phyloP scores from a whole-genome alignment of 176 grass and related monocot species.

The Saccharum officinarum region DNA sequence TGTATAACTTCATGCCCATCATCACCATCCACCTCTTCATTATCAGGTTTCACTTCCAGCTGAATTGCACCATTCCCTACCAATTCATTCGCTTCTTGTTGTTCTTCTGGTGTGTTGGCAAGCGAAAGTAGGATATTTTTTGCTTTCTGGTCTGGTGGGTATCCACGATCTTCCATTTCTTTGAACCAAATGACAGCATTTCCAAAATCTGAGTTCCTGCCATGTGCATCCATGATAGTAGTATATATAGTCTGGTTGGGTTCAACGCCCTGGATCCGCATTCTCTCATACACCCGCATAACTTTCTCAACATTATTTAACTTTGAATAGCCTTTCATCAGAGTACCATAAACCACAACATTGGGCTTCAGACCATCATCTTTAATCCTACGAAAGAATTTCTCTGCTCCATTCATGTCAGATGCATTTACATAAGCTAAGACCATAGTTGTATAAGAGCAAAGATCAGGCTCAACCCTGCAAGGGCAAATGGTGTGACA shows the following conservation, averaged over 20 bases:
- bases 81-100: conserved; percentile 73
- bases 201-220: conserved; percentile 86
- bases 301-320: conserved; percentile 80
- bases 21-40: conserved; percentile 27
- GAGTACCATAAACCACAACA: conserved; percentile 83
- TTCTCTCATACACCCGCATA: conserved; percentile 86
- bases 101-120: conserved; percentile 66
- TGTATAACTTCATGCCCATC: conserved; percentile 22
- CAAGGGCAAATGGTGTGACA: conserved; percentile 14
- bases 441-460: conserved; percentile 91
- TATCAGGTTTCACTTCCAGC: conserved; percentile 37
- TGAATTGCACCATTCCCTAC: conserved; percentile 49
- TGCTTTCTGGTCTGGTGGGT: conserved; percentile 76
- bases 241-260: conserved; percentile 89
- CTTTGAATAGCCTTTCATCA: conserved; percentile 96
- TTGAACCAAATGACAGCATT: conserved; percentile 85
- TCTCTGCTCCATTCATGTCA: conserved; percentile 87
- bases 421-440: conserved; percentile 92
- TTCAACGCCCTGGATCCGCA: conserved; percentile 78
- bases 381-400: conserved; percentile 91
- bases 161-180: conserved; percentile 71
- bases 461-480: conserved; percentile 88
- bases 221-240: conserved; percentile 79
- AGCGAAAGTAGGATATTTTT: conserved; percentile 86
- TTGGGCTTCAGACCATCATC: conserved; percentile 94